phyloP scores from a whole-genome alignment of 139 green algal genomes.

The Edaphochlamys debaryana region DNA sequence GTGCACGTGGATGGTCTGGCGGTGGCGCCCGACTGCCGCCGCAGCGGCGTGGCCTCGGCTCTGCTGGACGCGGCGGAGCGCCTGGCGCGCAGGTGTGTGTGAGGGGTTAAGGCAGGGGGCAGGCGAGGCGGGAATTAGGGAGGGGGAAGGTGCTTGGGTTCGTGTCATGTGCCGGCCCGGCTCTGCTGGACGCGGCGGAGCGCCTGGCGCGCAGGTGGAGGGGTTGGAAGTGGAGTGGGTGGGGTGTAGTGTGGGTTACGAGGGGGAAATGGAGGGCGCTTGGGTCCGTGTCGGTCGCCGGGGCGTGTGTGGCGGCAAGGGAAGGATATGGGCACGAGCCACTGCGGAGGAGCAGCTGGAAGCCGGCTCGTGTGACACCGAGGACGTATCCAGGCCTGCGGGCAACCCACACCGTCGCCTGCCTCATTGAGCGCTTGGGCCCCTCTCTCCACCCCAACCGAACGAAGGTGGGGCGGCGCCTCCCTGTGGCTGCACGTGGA shows the following conservation, averaged over 20 bases:
- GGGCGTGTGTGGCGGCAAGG: too few relatives aligned
- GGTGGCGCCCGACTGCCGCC: not conserved
- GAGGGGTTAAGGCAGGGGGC: not conserved
- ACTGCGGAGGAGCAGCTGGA: too few relatives aligned
- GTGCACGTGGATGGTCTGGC: slow-evolving; percentile 43
- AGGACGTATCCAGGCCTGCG: too few relatives aligned
- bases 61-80: slow-evolving; percentile 42
- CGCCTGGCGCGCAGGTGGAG: not conserved
- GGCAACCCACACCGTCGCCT: too few relatives aligned
- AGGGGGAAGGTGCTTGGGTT: not conserved
- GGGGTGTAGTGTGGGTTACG: not conserved
- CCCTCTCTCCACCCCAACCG: not conserved
- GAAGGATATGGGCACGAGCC: too few relatives aligned
- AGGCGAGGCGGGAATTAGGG: not conserved
- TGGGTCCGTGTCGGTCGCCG: not conserved
- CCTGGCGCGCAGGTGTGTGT: slow-evolving; percentile 9
- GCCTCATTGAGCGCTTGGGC: not conserved
- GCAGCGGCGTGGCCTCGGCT: slow-evolving; percentile 17
- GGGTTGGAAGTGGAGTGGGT: not conserved
- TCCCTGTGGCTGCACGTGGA: slow-evolving; percentile 44
- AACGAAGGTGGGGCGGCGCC: slow-evolving; percentile 14
- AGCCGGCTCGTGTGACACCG: too few relatives aligned
- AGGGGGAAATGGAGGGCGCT: not conserved
- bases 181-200: slow-evolving; percentile 40
- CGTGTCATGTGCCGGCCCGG: not conserved